Base-by-base conservation (phyloP, 345 rosid species). In the Melastoma malabathricum region DNA sequence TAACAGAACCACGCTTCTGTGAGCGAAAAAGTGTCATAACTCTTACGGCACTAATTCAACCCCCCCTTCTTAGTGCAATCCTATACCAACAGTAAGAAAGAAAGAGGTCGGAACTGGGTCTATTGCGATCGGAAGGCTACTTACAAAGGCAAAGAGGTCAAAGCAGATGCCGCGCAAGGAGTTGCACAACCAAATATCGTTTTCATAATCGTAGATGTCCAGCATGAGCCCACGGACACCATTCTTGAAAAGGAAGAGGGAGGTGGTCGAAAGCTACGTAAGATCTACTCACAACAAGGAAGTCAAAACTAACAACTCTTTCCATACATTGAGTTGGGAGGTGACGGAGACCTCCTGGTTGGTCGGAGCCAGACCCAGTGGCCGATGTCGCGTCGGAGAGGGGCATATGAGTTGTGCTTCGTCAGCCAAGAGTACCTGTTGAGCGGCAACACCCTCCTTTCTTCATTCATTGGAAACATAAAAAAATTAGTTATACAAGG, bases 161-260 rank as follows among this genome's bases (percentile, higher is more conserved):
- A 58, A 87, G 64, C 98, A 92, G 43, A 57, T 50, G 52, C 95
- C 95, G 29, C 41, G 56, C 5, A 76, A 53, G 54, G 98, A 92
- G 65, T 92, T 97, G 66, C 98, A 92, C 20, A 92, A 45, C 98
- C 98, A 92, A 48, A 87, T 59, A 63, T 79, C 94, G 50, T 76
- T 76, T 31, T 61, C 50, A 63, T 82, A 92, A 67, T 92, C 98
- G 60, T 86, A 92, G 64, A 86, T 79, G 52, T 92, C 98, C 4
- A 87, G 78, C 96, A 92, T 87, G 5, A 92, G 72, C 56, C 96
- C 98, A 46, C 96, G 77, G 59, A 87, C 88, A 49, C 95, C 96
- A 82, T 92, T 92, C 96, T 87, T 63, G 61, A 71, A 58, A 47
- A 56, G 39, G 14, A 47, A 47, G 12, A 3, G 43, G 44, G 19